Evolutionary conservation across 495 filamentous ascomycete species (phyloP).

Genomic region (Annulohypoxylon stygium): DNA sequence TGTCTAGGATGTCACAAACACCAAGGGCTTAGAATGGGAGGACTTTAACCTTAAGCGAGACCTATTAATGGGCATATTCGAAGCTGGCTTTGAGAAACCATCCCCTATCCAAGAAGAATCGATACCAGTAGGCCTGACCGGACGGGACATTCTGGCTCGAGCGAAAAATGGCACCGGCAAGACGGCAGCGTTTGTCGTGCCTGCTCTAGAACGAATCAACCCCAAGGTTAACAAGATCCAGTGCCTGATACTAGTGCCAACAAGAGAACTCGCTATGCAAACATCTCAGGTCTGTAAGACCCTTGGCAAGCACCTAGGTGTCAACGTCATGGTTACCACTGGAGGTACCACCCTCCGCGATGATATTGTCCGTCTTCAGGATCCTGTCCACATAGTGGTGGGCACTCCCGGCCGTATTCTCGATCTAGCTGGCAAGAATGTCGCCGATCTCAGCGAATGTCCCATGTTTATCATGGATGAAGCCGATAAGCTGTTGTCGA

Average conservation of each 20-base stretch:
- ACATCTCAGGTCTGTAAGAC: slow-evolving; percentile 99
- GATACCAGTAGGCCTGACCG: slow-evolving; percentile 95
- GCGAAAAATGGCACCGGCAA: slow-evolving; percentile 99
- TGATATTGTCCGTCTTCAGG: slow-evolving; percentile 94
- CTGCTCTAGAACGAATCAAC: slow-evolving; percentile 94
- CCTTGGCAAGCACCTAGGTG: slow-evolving; percentile 92
- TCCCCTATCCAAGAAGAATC: slow-evolving; percentile 99
- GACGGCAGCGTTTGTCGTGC: slow-evolving; percentile 97
- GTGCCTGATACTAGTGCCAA: slow-evolving; percentile 95
- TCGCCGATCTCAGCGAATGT: slow-evolving; percentile 96
- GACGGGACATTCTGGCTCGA: slow-evolving; percentile 93
- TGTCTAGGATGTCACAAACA: slow-evolving; percentile 91
- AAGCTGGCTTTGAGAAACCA: slow-evolving; percentile 98
- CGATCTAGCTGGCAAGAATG: slow-evolving; percentile 92
- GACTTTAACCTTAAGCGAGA: slow-evolving; percentile 95
- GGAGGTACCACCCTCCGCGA: slow-evolving; percentile 95
- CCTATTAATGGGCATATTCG: slow-evolving; percentile 98
- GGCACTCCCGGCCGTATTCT: slow-evolving; percentile 96
- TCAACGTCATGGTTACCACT: slow-evolving; percentile 99
- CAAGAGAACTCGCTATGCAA: slow-evolving; percentile 96
- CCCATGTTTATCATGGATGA: slow-evolving; percentile 99
- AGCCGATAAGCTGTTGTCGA: slow-evolving; percentile 95
- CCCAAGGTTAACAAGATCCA: slow-evolving; percentile 95
- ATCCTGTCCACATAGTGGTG: slow-evolving; percentile 96
- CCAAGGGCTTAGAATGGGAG: slow-evolving; percentile 97